Base-by-base conservation (phyloP, 768 basidiomycete genomes). In the Suillus weaverae region DNA sequence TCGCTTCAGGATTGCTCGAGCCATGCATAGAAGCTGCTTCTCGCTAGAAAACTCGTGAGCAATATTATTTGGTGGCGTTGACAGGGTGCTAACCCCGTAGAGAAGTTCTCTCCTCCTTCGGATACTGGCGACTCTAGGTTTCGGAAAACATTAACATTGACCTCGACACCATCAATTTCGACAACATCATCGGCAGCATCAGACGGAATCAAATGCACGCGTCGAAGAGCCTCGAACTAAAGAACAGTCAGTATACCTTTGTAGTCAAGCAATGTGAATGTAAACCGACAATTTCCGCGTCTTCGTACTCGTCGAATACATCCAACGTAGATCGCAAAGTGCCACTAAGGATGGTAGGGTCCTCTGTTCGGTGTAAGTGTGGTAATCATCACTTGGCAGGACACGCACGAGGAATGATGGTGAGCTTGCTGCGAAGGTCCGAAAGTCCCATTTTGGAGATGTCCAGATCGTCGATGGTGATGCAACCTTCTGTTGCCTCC, bases 21-120 rank as follows among this genome's bases (percentile, higher is more conserved):
- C 93, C 92, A 95, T 93, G 72, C 92, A 93, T 9, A 94, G 80
- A n/a, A 94, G 75, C 74, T 94, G 92, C 70, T 92, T 93, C 77
- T 94, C 90, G 38, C 89, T 88, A 51, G 13, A 59, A 16, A 16
- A 44, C 7, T 22, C 36, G 60, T 56, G 41, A 63, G 46, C 56
- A 67, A n/a, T 16, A 20, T 70, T 72, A 62, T 69, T 71, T 46
- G 35, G 61, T 13, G 33, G 8, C 57, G 20, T 48, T 51, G 41
- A 59, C 13, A 60, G 50, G 61, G 35, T 2, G 72, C 82, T 54
- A 64, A 90, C 89, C 91, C 91, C 8, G 91, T 90, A 0, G 91
- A 93, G 73, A 95, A 95, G 78, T 95, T 96, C 22, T 96, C 94
- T 20, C 92, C 92, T 1, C 90, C 91, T 78, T 95, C 93, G 1